phyloP scores from a whole-genome alignment of 108 stramenopile species.

The Tribonema minus region DNA sequence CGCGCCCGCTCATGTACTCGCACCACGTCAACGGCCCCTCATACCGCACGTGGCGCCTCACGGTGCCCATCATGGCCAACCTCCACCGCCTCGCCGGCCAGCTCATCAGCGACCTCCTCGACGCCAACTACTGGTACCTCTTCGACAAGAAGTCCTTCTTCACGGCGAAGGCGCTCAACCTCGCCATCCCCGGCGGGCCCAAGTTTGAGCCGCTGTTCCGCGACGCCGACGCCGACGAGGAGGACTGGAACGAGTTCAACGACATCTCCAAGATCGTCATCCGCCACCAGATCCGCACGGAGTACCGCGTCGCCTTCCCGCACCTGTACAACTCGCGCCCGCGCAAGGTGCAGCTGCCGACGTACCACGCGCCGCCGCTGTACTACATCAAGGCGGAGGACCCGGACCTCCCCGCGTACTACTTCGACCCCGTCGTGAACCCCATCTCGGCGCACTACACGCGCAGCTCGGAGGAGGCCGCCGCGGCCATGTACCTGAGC shows the following conservation, averaged over 20 bases:
- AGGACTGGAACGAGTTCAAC: constrained; percentile 99
- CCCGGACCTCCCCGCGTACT: constrained; percentile 65
- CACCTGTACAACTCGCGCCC: constrained; percentile 96
- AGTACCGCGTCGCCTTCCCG: constrained; percentile 95
- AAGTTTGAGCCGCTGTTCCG: constrained; percentile 97
- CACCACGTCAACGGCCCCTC: constrained; percentile 78
- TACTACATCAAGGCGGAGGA: constrained; percentile 77
- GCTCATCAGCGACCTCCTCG: constrained; percentile 76
- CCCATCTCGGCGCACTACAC: constrained; percentile 67
- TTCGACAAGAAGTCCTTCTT: constrained; percentile 91
- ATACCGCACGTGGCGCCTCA: constrained; percentile 86
- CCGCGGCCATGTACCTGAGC: too few relatives aligned
- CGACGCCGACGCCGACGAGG: constrained; percentile 85
- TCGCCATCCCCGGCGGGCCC: constrained; percentile 97
- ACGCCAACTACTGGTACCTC: constrained; percentile 80
- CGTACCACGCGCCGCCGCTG: constrained; percentile 86
- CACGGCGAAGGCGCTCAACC: constrained; percentile 96
- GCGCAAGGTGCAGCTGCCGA: constrained; percentile 71
- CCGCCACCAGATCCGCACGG: constrained; percentile 90
- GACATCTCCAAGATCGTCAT: constrained; percentile 98
- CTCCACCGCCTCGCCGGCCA: constrained; percentile 73
- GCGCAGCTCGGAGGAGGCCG: neutral
- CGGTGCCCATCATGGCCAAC: constrained; percentile 87
- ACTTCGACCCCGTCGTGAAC: constrained; percentile 71
- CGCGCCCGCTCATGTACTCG: constrained; percentile 50